Percentiles rank a stretch among this genome's conserved stretches.
These are phyloP conservation scores for Eucalyptus paniculata DNA, from an alignment of 345 rosid species.

Conservation along the genomic window DNA sequence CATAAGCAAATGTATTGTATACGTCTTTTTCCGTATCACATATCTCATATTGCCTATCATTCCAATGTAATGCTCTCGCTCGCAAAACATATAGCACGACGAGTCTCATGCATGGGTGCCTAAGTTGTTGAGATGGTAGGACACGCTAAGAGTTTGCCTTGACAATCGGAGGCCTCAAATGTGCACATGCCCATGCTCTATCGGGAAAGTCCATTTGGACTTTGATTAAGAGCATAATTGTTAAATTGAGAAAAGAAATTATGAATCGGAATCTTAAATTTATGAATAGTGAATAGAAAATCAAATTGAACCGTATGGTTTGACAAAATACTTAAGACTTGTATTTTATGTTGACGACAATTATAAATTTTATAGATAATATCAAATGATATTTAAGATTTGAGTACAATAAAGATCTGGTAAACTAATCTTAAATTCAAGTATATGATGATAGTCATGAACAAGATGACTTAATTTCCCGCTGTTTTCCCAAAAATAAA, in stretches of 20 bases:
- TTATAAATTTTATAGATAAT: background rate
- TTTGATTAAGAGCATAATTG: background rate
- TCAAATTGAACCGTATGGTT: background rate
- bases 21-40: background rate
- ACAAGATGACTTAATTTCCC: background rate
- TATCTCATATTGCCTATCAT: background rate
- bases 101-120: background rate
- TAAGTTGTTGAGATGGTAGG: background rate
- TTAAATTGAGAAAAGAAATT: background rate
- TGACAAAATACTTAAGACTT: background rate
- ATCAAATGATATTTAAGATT: background rate
- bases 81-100: fast-evolving
- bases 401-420: background rate
- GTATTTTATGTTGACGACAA: background rate
- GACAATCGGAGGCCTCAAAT: background rate
- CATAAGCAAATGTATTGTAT: background rate
- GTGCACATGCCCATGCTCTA: background rate
- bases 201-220: background rate
- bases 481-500: background rate
- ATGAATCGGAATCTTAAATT: background rate
- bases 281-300: background rate
- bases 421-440: background rate
- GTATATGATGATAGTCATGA: background rate
- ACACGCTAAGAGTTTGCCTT: background rate
- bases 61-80: background rate